Percentiles rank a stretch among this genome's conserved stretches.
These are phyloP conservation scores for Pseudogymnoascus sp. DNA, from an alignment of 2,329 filamentous ascomycete species.

Conservation along the genomic window DNA sequence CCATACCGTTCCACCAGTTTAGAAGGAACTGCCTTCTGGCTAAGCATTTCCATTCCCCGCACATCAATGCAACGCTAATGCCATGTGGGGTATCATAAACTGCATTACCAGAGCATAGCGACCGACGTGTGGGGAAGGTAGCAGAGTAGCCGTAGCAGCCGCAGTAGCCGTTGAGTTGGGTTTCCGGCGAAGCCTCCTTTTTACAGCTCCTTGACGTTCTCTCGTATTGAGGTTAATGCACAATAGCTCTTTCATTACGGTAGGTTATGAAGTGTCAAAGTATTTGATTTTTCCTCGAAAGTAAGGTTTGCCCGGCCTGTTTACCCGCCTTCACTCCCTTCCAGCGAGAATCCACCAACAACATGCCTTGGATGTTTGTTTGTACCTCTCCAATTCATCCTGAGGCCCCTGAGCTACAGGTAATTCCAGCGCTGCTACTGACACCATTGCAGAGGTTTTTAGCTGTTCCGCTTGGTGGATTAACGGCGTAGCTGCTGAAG, in stretches of 20 bases:
- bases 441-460: slow-evolving; percentile 31
- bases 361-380: background rate
- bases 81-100: background rate
- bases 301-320: background rate
- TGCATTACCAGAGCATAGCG: background rate
- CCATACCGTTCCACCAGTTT: background rate
- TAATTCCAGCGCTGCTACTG: slow-evolving; percentile 27
- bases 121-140: background rate
- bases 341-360: background rate
- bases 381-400: slow-evolving; percentile 20
- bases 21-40: background rate
- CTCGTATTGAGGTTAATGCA: background rate
- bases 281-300: background rate
- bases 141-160: background rate
- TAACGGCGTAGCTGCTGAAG: slow-evolving; percentile 30
- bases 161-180: background rate
- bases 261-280: background rate
- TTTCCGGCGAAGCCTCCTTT: background rate
- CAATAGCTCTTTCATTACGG: background rate
- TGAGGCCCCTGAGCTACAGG: slow-evolving; percentile 31
- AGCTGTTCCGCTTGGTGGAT: slow-evolving; percentile 29
- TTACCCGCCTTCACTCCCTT: background rate
- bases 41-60: background rate
- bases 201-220: background rate
- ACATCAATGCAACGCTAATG: background rate